Percentiles rank a stretch among this genome's conserved stretches.
Conservation (phyloP, 164 flowering plant genomes). For the Cinnamomum micranthum region DNA sequence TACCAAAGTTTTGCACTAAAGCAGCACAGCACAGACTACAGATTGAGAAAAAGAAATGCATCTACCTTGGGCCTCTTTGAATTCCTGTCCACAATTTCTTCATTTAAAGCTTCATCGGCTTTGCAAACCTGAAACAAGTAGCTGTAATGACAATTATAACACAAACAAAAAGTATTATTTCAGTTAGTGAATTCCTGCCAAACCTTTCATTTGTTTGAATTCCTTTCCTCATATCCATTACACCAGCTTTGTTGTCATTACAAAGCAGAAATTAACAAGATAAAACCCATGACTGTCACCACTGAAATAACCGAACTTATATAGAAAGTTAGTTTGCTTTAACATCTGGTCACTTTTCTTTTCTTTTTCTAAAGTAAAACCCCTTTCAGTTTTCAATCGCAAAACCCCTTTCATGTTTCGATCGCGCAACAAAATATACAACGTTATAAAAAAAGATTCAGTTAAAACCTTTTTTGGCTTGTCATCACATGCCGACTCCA, state of each 20-base stretch:
- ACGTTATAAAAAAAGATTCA: not conserved
- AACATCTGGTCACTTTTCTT: not conserved
- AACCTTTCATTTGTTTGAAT: slow-evolving; percentile 5
- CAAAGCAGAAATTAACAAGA: slow-evolving; percentile 4
- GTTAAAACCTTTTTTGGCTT: slow-evolving; percentile 13
- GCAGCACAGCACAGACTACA: not conserved
- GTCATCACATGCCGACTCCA: slow-evolving; percentile 19
- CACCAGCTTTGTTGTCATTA: not conserved
- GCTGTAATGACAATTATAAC: slow-evolving; percentile 1
- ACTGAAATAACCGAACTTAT: not conserved
- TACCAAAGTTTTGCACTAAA: not conserved
- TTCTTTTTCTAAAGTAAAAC: not conserved
- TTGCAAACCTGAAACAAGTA: slow-evolving; percentile 18
- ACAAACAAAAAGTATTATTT: not conserved
- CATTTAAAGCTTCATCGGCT: slow-evolving; percentile 20
- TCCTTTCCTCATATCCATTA: slow-evolving; percentile 6
- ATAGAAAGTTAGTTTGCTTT: not conserved
- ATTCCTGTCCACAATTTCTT: slow-evolving; percentile 22
- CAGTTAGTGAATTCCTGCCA: not conserved
- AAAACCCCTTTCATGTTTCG: too few relatives aligned
- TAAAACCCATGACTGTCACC: not conserved
- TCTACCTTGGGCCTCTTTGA: slow-evolving; percentile 44
- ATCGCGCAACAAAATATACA: not conserved
- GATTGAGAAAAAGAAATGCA: not conserved
- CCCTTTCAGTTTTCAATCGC: too few relatives aligned